Percentiles rank a stretch among this genome's conserved stretches.
Evolutionary conservation across 139 green algal genomes (phyloP).

Genomic region (Dunaliella primolecta): DNA sequence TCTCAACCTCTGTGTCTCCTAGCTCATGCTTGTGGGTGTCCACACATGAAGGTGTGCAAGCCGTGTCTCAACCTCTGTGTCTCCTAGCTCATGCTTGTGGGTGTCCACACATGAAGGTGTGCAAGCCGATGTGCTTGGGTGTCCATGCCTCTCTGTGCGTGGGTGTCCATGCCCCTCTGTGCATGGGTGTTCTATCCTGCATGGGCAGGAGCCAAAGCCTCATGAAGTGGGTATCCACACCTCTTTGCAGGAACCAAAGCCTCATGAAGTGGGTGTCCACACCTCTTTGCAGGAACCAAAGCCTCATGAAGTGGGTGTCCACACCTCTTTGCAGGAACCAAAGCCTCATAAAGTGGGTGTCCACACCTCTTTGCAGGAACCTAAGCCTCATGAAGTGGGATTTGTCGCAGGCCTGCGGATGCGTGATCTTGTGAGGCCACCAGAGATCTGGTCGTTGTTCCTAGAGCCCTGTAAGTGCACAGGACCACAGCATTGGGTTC

Average conservation of each 20-base stretch:
- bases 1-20: too few relatives aligned
- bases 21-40: too few relatives aligned
- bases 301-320: neutral
- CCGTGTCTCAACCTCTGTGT: too few relatives aligned
- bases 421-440: neutral
- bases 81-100: too few relatives aligned
- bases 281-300: neutral
- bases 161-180: neutral
- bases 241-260: neutral
- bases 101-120: too few relatives aligned
- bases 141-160: neutral
- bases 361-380: neutral
- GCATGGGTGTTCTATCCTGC: too few relatives aligned
- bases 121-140: neutral
- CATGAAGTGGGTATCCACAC: neutral
- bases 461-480: neutral
- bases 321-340: neutral
- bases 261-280: neutral
- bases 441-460: neutral
- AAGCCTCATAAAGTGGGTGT: too few relatives aligned
- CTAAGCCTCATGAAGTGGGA: neutral
- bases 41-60: too few relatives aligned
- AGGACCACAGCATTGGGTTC: too few relatives aligned
- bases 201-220: neutral
- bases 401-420: neutral